Base-by-base conservation (phyloP, 192 early-diverging fungal species). In the Paraglomus occultum region DNA sequence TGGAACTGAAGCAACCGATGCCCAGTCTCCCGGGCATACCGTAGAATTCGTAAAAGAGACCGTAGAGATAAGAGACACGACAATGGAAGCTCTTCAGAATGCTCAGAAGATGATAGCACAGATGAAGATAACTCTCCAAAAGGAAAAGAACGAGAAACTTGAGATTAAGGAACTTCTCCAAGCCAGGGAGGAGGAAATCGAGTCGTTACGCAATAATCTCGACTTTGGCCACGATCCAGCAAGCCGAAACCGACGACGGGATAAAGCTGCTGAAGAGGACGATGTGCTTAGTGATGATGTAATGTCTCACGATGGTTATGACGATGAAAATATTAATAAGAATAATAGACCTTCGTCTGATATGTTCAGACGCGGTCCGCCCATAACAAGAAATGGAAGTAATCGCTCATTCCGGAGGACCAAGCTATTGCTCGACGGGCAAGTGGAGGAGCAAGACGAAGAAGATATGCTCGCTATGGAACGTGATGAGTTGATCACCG, bases 151-250 rank as follows among this genome's bases (percentile, higher is more conserved):
- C 1, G 83, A 80, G 49, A 85, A 86, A 51, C 72, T 80, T 31
- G 85, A 87, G 59, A 40, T 84, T 8, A 80, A 80, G 51, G 81
- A 83, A 53, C 64, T 85, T 55, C 52, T 88, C 12, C 79, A 77
- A 0, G 85, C 86, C 18, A 76, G 78, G n/a, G 79, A 86, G 50
- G 84, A 86, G 49, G 79, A 77, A 20, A 86, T 88, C 58, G 85
- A 86, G 54, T 72, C 74, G 6, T 64, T 88, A 59, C 78, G 81
- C 8, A 70, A 78, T 44, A 83, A 84, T 52, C 70, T 76, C 44
- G 70, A 59, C 20, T 55, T 77, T 17, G 42, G 17, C 17, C 64
- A 70, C 53, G 67, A 74, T n/a, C 49, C 67, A 17, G 47, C 71
- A 20, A 23, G 60, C 46, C 14, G 42, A 5, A 51, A 55, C 49